Evolutionary conservation across 352 stramenopile species (phyloP), one percentile per base, ranked within the genome.

Genomic region (Pythium angustatum): DNA sequence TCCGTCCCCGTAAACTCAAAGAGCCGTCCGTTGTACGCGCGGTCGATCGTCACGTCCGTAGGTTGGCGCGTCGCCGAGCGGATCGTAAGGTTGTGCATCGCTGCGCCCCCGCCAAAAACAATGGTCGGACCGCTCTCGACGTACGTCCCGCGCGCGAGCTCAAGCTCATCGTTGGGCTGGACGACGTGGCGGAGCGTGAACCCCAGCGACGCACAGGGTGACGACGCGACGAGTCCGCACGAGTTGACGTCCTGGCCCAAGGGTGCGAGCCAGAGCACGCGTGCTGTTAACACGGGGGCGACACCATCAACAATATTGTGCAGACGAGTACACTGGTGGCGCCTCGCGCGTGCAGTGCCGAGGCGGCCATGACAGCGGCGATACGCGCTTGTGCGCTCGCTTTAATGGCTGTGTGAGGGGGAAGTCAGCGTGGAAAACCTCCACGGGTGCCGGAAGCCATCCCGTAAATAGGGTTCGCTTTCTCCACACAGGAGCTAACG

Each of bases 1-100:
- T 14, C 5, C 0, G 14, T 26, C 27, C 27, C 28, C 2, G 24
- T 30, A 28, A 64, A 64, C 3, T 50, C 47, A 21, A 64, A 50
- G 17, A 57, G 34, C 44, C 57, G 57, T 27, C 57, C 57, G 2
- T 34, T 10, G 57, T 57, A 64, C 22, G 10, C 30, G 22, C 57
- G 57, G 30, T 64, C 44, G 17, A 64, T 57, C 1, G 57, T 64
- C 24, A 50, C 41, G 21, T 21, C 31, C 12, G 22, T 27, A 8
- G 36, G 24, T 2, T 31, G 11, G 22, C 45, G 24, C 7, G n/a
- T 36, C 45, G 24, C 24, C 45, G 45, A 34, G 26, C 24, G 45
- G 45, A 52, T 52, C 45, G 45, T 52, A 31, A 52, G 26, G 45
- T 52, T 52, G 15, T 52, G 45, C 11, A 26, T 22, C 4, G 24